Base-by-base conservation (phyloP, 129 eudicot species). In the Ambrosia trifida region DNA sequence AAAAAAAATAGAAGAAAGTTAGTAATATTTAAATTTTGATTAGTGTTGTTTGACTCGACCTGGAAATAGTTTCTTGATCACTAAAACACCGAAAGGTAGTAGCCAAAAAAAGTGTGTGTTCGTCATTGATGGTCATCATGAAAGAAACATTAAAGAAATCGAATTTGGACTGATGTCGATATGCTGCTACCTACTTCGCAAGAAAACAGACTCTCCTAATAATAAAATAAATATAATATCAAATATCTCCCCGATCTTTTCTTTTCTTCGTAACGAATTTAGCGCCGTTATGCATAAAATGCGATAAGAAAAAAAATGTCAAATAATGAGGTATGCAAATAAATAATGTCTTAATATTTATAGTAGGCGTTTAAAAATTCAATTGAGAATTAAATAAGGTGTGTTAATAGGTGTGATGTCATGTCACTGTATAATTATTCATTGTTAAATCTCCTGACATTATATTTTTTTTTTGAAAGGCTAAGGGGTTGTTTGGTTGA, bases 241-340 rank as follows among this genome's bases (percentile, higher is more conserved):
- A 13, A 13, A 64, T 68, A 58, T 47, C 24, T 17, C 49, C 79
- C 69, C 43, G 45, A 57, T 57, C 59, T 57, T 44, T 54, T 57
- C 59, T 57, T 44, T 54, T 65, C 11, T 66, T 28, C 74, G 69
- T 67, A 76, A 76, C 64, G 38, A 44, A 68, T 58, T 76, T 76
- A 50, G 65, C 75, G 69, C 75, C 58, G 66, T 76, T 59, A 46
- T 76, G 53, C 78, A 51, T 10, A 73, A 47, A 17, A 62, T 35
- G 45, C 71, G 64, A 73, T 19, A 46, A 73, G 11, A 73, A 49
- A 32, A 31, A 46, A 31, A 60, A 62, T 12, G 19, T 2, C 4
- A 49, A 49, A 49, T 14, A n/a, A 3, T 19, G 28, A 24, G 28
- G 28, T 24, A 1, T 24, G 28, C 28, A 24, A 24, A 24, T 24